A percentile compares a stretch with the other conserved stretches of the same genome.
Evolutionary conservation across 1,139 yeast genomes (phyloP).

Genomic region (Candida albicans): DNA sequence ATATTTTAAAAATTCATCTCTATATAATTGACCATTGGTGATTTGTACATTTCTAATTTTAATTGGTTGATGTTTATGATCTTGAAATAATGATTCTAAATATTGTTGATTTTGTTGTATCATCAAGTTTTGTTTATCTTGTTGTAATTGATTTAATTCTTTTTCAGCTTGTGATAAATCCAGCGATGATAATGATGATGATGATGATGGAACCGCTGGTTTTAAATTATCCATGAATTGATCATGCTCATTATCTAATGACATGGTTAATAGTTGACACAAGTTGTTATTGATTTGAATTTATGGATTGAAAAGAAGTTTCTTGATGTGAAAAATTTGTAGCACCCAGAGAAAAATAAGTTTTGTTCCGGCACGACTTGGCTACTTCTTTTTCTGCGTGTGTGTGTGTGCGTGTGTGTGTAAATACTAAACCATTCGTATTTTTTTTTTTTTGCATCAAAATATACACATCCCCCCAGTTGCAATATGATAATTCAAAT

Average conservation of each 20-base stretch:
- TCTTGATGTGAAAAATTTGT: too few relatives aligned
- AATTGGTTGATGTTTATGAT: constrained; percentile 46
- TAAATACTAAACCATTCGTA: too few relatives aligned
- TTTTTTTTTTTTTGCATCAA: too few relatives aligned
- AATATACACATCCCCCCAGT: too few relatives aligned
- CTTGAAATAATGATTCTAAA: constrained; percentile 42
- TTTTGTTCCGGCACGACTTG: too few relatives aligned
- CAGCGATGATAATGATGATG: constrained; percentile 3
- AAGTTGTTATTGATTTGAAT: not conserved
- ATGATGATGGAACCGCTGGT: constrained; percentile 5
- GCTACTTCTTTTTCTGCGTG: too few relatives aligned
- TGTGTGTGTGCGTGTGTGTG: too few relatives aligned
- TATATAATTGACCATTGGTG: constrained; percentile 51
- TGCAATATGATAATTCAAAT: too few relatives aligned
- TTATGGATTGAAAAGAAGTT: not conserved
- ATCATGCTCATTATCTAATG: constrained; percentile 16
- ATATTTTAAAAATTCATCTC: constrained; percentile 50
- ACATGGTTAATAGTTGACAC: constrained; percentile 10
- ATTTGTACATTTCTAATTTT: constrained; percentile 50
- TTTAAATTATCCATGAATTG: constrained; percentile 18
- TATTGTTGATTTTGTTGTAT: constrained; percentile 40
- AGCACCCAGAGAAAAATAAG: too few relatives aligned
- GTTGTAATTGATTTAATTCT: constrained; percentile 30
- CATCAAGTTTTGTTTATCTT: constrained; percentile 34
- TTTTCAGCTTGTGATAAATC: constrained; percentile 28